Conservation (phyloP, 1,284 basidiomycete species). For the Irpex sp. region DNA sequence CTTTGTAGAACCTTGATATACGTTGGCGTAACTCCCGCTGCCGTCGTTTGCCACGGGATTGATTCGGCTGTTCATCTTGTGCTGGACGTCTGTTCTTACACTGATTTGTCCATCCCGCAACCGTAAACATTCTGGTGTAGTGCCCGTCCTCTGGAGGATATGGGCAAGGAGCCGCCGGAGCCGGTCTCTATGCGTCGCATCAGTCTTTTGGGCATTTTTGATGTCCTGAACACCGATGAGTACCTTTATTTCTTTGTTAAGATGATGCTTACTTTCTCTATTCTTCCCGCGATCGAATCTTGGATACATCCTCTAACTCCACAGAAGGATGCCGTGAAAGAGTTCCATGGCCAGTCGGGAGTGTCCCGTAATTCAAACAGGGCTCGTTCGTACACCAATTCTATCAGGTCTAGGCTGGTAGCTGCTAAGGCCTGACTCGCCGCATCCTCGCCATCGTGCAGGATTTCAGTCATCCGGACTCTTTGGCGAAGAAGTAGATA, state of each 20-base stretch:
- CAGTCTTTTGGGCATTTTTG: neutral
- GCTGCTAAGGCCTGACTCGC: neutral
- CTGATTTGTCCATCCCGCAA: neutral
- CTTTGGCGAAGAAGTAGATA: neutral
- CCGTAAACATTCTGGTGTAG: neutral
- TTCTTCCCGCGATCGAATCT: neutral
- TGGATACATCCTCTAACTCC: neutral
- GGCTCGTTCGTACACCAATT: neutral
- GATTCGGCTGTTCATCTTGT: neutral
- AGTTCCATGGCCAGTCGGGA: neutral
- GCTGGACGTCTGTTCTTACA: neutral
- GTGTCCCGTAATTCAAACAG: neutral
- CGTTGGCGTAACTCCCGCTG: neutral
- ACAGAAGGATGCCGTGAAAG: neutral
- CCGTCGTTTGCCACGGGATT: neutral
- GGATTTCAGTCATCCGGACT: neutral
- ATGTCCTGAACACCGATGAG: neutral
- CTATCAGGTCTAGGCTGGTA: neutral
- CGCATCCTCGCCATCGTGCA: neutral
- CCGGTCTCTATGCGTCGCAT: neutral
- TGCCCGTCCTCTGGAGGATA: neutral
- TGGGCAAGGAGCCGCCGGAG: neutral
- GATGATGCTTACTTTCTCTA: neutral
- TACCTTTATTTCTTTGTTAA: neutral
- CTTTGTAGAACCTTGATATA: neutral